Evolutionary conservation across 1,139 yeast genomes (phyloP).

Genomic region (Pichia sorboxylosa): DNA sequence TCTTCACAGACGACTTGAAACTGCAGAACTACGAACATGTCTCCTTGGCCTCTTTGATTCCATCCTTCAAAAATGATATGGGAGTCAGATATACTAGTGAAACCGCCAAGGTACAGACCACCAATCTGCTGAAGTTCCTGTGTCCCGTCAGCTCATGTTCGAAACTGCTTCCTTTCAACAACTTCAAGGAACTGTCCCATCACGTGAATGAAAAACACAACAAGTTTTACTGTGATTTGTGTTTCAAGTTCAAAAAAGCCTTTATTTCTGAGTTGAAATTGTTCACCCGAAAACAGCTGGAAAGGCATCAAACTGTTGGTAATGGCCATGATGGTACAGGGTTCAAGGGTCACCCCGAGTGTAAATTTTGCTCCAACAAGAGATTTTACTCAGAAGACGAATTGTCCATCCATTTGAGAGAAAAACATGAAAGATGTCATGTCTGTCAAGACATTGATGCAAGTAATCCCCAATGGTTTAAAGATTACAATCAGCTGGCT

Average conservation of each 20-base stretch:
- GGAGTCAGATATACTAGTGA: conserved; percentile 42
- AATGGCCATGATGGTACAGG: conserved; percentile 59
- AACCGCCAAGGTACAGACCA: conserved; percentile 31
- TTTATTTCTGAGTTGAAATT: conserved; percentile 62
- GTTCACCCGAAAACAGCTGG: conserved; percentile 51
- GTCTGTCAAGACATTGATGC: conserved; percentile 70
- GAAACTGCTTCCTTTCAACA: conserved; percentile 13
- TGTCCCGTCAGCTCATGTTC: conserved; percentile 37
- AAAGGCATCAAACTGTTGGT: conserved; percentile 61
- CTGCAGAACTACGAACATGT: conserved; percentile 19
- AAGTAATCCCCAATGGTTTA: conserved; percentile 63
- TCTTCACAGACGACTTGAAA: conserved; percentile 42
- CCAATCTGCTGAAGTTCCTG: conserved; percentile 39
- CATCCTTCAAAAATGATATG: conserved; percentile 31
- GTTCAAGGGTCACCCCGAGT: conserved; percentile 80
- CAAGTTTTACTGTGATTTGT: conserved; percentile 57
- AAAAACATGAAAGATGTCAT: conserved; percentile 78
- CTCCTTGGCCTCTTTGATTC: conserved; percentile 3
- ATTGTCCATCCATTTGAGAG: conserved; percentile 68
- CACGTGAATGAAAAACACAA: conserved; percentile 59
- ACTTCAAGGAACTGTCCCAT: conserved; percentile 47
- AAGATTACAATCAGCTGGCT: conserved; percentile 61
- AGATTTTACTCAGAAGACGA: conserved; percentile 88
- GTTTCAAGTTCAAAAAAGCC: conserved; percentile 64
- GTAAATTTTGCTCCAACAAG: conserved; percentile 66